Base-by-base conservation (phyloP, 805 yeast species). In the Blastobotrys parvus region DNA sequence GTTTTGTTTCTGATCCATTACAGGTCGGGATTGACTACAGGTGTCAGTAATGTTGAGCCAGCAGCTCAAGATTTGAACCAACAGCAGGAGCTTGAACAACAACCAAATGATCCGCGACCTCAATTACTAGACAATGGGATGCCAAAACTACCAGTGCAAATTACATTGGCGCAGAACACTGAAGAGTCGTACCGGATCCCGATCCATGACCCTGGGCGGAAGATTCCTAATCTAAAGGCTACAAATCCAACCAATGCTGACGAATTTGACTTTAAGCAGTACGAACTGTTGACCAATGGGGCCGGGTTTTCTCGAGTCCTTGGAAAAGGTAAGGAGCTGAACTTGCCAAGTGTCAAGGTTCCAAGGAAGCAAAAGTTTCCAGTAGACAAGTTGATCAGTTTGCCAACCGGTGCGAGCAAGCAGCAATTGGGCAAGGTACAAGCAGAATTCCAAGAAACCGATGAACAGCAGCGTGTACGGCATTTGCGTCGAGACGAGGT, bases 401-500 rank as follows among this genome's bases (percentile, higher is more conserved):
- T 4, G 49, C 55, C 31, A 16, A 32, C 3, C 21, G n/a, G n/a
- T n/a, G n/a, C n/a, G n/a, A n/a, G n/a, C n/a, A 36, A 16, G 16
- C 13, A 17, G 18, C 27, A 10, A 27, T 21, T 42, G 30, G 46
- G 49, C 30, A 45, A 46, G 33, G 43, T 53, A 23, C 57, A 53
- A 38, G 50, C 56, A 1, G 47, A 15, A n/a, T 5, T 49, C 48
- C 35, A 39, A 41, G 19, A 7, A 3, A 45, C 60, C 1, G 46
- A 41, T 4, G 50, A 45, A 7, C 48, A 52, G 38, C 44, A 36
- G 19, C 30, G 15, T 13, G 30, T 17, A 7, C 52, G 63, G 4
- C 43, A 44, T 2, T 56, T 52, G 1, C 58, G 68, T 34, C 57
- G 63, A 16, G 39, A 43, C 2, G 45, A 56, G 8, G 61, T 75